Conservation (phyloP, 2,329 filamentous ascomycete species). For the Nemania serpens region DNA sequence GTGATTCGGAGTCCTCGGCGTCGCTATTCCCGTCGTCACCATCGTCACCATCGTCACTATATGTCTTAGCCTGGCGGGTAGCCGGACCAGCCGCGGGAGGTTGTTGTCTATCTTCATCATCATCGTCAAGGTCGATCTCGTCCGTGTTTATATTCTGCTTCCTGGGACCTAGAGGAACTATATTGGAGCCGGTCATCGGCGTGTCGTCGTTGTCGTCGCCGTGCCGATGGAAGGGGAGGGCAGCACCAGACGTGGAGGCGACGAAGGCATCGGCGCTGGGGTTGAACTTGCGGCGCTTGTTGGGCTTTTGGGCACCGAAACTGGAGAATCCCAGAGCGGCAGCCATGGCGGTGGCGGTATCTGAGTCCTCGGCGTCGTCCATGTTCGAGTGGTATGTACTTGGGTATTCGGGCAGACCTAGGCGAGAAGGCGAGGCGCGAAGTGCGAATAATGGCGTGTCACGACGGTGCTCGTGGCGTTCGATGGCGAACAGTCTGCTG, state of each 20-base stretch:
- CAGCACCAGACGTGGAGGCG: slow-evolving; percentile 31
- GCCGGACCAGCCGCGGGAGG: background rate
- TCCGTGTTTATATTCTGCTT: slow-evolving; percentile 48
- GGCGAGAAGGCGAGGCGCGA: background rate
- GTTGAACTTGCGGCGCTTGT: slow-evolving; percentile 72
- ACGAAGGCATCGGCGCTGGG: slow-evolving; percentile 48
- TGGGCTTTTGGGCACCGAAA: slow-evolving; percentile 63
- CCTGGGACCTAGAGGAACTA: slow-evolving; percentile 47
- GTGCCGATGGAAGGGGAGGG: slow-evolving; percentile 30
- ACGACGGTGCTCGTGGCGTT: background rate
- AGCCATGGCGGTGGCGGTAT: slow-evolving; percentile 61
- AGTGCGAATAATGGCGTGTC: background rate
- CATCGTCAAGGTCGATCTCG: slow-evolving; percentile 52
- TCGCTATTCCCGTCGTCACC: slow-evolving; percentile 9
- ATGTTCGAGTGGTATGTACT: slow-evolving; percentile 17
- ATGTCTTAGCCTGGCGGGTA: slow-evolving; percentile 1
- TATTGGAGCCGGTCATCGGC: slow-evolving; percentile 42
- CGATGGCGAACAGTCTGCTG: slow-evolving; percentile 4
- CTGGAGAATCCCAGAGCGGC: slow-evolving; percentile 74
- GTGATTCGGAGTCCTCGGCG: slow-evolving; percentile 34
- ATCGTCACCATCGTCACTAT: background rate
- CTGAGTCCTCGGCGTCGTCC: slow-evolving; percentile 34
- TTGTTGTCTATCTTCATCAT: slow-evolving; percentile 33
- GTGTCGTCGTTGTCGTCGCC: background rate
- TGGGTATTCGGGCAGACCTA: too few relatives aligned